Evolutionary conservation across 140 eudicot species (phyloP), one percentile per base, ranked within the genome.

Genomic region (Cichorium intybus): DNA sequence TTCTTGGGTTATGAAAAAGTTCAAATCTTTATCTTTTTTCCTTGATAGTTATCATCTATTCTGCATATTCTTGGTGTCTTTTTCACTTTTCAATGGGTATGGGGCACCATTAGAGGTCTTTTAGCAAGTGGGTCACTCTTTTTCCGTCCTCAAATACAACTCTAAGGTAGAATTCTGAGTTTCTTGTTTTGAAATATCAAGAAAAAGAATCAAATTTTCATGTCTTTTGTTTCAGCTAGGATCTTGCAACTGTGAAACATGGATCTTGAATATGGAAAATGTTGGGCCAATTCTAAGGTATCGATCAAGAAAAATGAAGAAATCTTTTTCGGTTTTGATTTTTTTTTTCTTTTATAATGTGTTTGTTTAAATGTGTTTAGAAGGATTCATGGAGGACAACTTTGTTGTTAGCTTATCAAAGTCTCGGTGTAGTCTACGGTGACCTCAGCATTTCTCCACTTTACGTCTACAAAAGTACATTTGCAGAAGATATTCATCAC

Each of bases 361-460:
- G 51, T 48, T 55, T 75, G 67, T 49, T 43, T 70, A 15, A 58
- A 35, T 70, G 46, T 22, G 17, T 70, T 10, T 62, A 84, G 92
- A 84, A 79, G 75, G 85, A 87, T 57, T 84, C 97, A 69, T 90
- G 97, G 97, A 87, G 77, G 69, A 81, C 84, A 33, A 76, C 88
- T 52, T 62, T 90, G 83, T 71, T 87, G 43, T 74, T 90, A 52
- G 97, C 97, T 54, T 90, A 90, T 73, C 97, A 90, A 55, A 86
- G 93, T 79, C 82, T 90, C 18, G 97, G 97, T 56, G 97, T 90
- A 34, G 97, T 90, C 46, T 90, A 90, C 49, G 97, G 97, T 16
- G 97, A 90, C 79, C 95, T 90, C 61, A 87, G 93, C 73, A 90
- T 85, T 61, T 90, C 97, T 51, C 97, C 97, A 34, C 85, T 90